Evolutionary conservation across 768 basidiomycete genomes (phyloP).

Genomic region (Russula abietina): DNA sequence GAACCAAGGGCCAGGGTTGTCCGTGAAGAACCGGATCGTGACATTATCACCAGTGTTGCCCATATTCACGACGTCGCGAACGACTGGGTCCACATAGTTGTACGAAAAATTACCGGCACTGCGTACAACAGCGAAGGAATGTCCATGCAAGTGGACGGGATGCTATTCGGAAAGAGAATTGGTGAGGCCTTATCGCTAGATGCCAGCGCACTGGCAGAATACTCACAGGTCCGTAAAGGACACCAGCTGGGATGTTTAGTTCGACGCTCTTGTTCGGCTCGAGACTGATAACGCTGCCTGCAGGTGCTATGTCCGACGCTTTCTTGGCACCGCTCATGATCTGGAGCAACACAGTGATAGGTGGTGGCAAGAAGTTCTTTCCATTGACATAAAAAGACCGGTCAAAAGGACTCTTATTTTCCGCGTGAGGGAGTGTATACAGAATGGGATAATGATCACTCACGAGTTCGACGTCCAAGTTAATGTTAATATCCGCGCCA

Average conservation of each 20-base stretch:
- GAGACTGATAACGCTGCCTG: conserved; percentile 42
- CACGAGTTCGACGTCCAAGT: conserved; percentile 21
- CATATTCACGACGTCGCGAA: conserved; percentile 26
- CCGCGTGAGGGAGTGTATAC: background rate
- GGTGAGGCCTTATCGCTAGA: background rate
- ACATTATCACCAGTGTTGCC: conserved; percentile 15
- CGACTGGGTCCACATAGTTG: conserved; percentile 21
- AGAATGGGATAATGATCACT: background rate
- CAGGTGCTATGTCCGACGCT: conserved; percentile 45
- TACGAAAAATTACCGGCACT: conserved; percentile 13
- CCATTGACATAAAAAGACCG: conserved; percentile 30
- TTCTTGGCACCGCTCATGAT: conserved; percentile 48
- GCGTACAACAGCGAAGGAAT: conserved; percentile 13
- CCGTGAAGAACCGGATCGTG: conserved; percentile 30
- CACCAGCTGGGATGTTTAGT: conserved; percentile 40
- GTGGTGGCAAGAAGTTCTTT: conserved; percentile 37
- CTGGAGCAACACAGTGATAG: conserved; percentile 50
- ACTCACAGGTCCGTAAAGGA: conserved; percentile 30
- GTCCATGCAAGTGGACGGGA: conserved; percentile 22
- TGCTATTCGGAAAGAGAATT: background rate
- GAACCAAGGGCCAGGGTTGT: conserved; percentile 30
- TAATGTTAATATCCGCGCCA: conserved; percentile 26
- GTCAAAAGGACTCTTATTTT: no score
- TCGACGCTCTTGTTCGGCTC: conserved; percentile 44
- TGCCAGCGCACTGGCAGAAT: no score